A percentile compares a stretch with the other conserved stretches of the same genome.
Evolutionary conservation across 352 stramenopile genomes (phyloP).

Genomic region (Elongisporangium prolatum): DNA sequence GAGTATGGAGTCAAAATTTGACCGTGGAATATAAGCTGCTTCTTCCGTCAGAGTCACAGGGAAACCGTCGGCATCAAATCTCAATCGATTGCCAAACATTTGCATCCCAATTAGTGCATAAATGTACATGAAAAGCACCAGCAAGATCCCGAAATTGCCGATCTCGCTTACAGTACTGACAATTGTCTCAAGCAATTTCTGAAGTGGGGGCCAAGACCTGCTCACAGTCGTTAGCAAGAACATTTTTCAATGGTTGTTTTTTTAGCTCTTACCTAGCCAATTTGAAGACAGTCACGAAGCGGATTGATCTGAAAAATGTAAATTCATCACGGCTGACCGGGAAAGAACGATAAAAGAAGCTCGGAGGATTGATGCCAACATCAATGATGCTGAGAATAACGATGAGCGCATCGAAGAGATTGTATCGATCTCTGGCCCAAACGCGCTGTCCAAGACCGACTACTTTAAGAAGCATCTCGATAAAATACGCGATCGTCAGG

Average conservation of each 20-base stretch:
- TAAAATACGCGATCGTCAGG: constrained; percentile 42
- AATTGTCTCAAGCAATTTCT: constrained; percentile 89
- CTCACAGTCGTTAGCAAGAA: too few relatives aligned
- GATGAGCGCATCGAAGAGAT: constrained; percentile 79
- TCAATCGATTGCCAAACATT: constrained; percentile 89
- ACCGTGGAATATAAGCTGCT: constrained; percentile 33
- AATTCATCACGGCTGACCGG: constrained; percentile 25
- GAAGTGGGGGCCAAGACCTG: constrained; percentile 87
- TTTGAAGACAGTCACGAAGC: constrained; percentile 90
- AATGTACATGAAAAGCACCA: constrained; percentile 94
- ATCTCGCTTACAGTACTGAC: constrained; percentile 86
- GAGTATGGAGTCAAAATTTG: constrained; percentile 69
- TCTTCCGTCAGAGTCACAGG: constrained; percentile 18
- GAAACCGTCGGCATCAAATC: constrained; percentile 73
- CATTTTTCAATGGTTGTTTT: background rate
- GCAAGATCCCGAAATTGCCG: constrained; percentile 88
- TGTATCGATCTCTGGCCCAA: constrained; percentile 67
- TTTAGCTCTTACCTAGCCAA: constrained; percentile 50
- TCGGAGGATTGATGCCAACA: constrained; percentile 30
- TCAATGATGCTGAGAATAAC: constrained; percentile 39
- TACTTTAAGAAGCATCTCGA: constrained; percentile 65
- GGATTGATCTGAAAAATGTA: constrained; percentile 80
- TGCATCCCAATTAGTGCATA: constrained; percentile 91
- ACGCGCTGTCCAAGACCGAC: constrained; percentile 41
- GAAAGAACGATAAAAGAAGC: constrained; percentile 14